phyloP scores from a whole-genome alignment of 2,329 filamentous ascomycete species.

The Fonsecaea monophora region DNA sequence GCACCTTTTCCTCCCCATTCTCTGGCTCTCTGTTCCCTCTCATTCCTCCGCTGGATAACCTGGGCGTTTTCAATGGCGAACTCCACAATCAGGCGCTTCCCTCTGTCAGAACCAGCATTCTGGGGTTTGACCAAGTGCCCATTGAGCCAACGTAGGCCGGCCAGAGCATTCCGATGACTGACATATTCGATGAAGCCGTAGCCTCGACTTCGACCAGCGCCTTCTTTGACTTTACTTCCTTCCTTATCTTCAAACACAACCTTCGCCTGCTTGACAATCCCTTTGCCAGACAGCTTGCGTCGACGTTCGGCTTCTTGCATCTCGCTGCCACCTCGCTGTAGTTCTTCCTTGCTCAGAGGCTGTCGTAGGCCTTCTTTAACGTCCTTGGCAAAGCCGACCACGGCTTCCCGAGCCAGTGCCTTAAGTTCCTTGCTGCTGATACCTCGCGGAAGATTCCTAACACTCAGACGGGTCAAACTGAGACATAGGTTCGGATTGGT shows the following conservation, averaged over 20 bases:
- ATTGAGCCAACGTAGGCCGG: constrained; percentile 94
- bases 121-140: constrained; percentile 65
- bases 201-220: constrained; percentile 82
- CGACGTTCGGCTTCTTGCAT: constrained; percentile 80
- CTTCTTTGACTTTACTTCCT: constrained; percentile 81
- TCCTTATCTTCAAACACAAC: constrained; percentile 84
- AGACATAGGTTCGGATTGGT: constrained; percentile 88
- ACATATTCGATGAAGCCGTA: constrained; percentile 98
- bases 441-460: constrained; percentile 87
- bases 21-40: constrained; percentile 60
- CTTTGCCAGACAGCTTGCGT: constrained; percentile 82
- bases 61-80: constrained; percentile 98
- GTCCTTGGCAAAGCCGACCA: constrained; percentile 91
- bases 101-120: constrained; percentile 67
- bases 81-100: constrained; percentile 88
- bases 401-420: constrained; percentile 84
- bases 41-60: constrained; percentile 80
- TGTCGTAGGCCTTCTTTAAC: constrained; percentile 78
- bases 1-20: constrained; percentile 40
- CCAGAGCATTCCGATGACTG: constrained; percentile 90
- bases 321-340: constrained; percentile 76
- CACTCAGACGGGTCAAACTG: constrained; percentile 84
- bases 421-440: constrained; percentile 88
- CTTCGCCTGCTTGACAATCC: constrained; percentile 90
- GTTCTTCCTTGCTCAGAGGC: constrained; percentile 88